Evolutionary conservation across 1,284 basidiomycete species (phyloP).

Genomic region (Wallemia ichthyophaga): DNA sequence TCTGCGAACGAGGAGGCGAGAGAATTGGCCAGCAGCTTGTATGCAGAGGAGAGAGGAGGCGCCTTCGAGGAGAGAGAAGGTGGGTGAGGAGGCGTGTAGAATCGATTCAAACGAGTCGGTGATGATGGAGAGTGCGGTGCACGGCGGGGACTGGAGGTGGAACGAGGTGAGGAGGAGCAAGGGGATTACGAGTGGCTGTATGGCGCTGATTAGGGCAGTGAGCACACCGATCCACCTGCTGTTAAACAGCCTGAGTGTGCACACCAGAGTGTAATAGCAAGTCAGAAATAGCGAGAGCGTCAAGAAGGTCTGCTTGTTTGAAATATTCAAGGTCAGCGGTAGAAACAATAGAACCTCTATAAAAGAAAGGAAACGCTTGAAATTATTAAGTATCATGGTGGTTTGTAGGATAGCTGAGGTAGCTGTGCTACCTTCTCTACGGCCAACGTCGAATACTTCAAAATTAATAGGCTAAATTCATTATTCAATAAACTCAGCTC

Average conservation of each 20-base stretch:
- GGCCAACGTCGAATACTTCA: background rate
- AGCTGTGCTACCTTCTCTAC: too few relatives aligned
- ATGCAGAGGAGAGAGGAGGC: slow-evolving; percentile 48
- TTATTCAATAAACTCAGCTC: background rate
- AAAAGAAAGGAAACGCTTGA: background rate
- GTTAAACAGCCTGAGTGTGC: slow-evolving; percentile 34
- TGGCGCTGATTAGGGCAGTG: slow-evolving; percentile 40
- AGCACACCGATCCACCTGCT: slow-evolving; percentile 20
- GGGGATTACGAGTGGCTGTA: slow-evolving; percentile 47
- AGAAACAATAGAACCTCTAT: background rate
- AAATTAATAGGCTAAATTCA: background rate
- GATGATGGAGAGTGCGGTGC: slow-evolving; percentile 14
- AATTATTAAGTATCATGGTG: background rate
- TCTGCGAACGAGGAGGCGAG: slow-evolving; percentile 42
- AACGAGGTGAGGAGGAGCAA: slow-evolving; percentile 24
- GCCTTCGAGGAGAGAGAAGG: slow-evolving; percentile 52
- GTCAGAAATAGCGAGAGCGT: slow-evolving; percentile 2
- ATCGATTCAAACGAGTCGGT: slow-evolving; percentile 18
- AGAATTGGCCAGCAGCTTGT: slow-evolving; percentile 35
- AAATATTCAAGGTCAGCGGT: background rate
- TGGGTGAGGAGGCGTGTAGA: slow-evolving; percentile 35
- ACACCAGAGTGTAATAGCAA: slow-evolving; percentile 38
- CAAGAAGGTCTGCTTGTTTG: background rate
- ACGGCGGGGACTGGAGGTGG: slow-evolving; percentile 39
- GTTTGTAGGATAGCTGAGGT: too few relatives aligned